phyloP scores from a whole-genome alignment of 176 grass and related monocot genomes.

The Ananas comosus region DNA sequence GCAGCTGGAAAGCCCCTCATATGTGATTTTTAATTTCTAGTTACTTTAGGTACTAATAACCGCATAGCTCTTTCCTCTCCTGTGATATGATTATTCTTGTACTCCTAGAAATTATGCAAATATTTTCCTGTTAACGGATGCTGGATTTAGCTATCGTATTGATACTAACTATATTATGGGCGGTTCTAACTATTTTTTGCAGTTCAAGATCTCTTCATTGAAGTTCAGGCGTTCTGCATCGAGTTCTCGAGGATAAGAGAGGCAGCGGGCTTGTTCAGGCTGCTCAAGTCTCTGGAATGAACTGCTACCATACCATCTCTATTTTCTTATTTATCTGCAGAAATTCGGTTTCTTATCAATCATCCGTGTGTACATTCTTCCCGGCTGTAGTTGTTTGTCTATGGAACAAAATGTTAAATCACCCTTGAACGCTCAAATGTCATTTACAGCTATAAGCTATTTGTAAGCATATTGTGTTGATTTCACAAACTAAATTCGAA shows the following conservation, averaged over 20 bases:
- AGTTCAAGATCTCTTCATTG: constrained; percentile 87
- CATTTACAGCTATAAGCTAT: too few species aligned
- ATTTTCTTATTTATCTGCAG: background rate
- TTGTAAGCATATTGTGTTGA: too few species aligned
- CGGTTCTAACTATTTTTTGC: constrained; percentile 22
- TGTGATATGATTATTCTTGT: too few species aligned
- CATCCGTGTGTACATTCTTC: background rate
- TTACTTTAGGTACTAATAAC: too few species aligned
- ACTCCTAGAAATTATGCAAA: background rate
- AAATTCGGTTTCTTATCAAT: background rate
- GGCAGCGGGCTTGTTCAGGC: constrained; percentile 74
- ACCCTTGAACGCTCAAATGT: too few species aligned
- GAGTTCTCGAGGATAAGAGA: constrained; percentile 87
- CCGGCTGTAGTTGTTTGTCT: background rate
- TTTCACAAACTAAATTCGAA: too few species aligned
- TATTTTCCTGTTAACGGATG: background rate
- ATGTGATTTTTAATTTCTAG: too few species aligned
- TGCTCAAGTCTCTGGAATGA: constrained; percentile 84
- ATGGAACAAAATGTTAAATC: background rate
- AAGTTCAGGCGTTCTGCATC: constrained; percentile 97
- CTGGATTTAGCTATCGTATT: background rate
- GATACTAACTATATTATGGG: constrained; percentile 5
- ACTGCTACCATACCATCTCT: background rate
- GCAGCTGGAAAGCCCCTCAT: too few species aligned
- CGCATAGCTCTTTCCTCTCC: too few species aligned